Base-by-base conservation (phyloP, 805 yeast species). In the Candida corydali region DNA sequence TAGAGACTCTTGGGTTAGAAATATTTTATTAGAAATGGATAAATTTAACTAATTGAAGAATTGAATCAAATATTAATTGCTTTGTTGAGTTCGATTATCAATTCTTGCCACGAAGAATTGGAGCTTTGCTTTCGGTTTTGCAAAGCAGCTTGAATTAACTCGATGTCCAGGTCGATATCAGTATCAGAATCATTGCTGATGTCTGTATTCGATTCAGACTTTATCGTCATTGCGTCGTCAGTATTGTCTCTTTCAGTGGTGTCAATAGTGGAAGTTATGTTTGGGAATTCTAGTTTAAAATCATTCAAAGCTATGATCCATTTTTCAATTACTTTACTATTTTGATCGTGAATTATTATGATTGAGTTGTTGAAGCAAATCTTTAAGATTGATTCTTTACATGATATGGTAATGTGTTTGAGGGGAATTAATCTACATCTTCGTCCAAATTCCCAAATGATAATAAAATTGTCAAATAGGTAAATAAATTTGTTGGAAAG, bases 1-100 rank as follows among this genome's bases (percentile, higher is more conserved):
- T 47, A 66, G 89, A 37, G 96, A 91, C 50, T 43, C 76, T 22
- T 89, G 98, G 98, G 89, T 85, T 3, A 50, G 62, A 8, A 55
- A 57, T 29, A 54, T 76, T 12, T 49, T 57, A 35, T 49, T 59
- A 11, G 79, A 75, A 42, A 63, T 73, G 36, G 76, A 74, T 40
- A 51, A 77, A 35, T 63, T 59, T 26, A 26, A 26, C 15, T 26
- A 26, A 26, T 20, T 20, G 23, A 20, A 20, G 23, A 20, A 20
- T 20, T 20, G 23, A 20, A 20, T 14, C 15, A 20, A n/a, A 29
- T 17, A 25, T 39, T 26, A 6, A 37, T 24, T 19, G 40, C 35
- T 16, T 27, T 32, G 24, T 35, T 37, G 10, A 26, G 9, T 12
- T 23, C 31, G 16, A 12, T 22, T 10, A 32, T 32, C 16, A 32